phyloP scores from a whole-genome alignment of 306 rosid genomes.

The Malus domestica region ASM211411v1 NC_041796.1:7524501-7525000 shows the following conservation, averaged over 20 bases:
- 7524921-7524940: conserved; percentile 51
- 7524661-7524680: conserved; percentile 54
- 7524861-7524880: too few species aligned
- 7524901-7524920: conserved; percentile 46
- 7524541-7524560: conserved; percentile 50
- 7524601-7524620: conserved; percentile 44
- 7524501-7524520: conserved; percentile 63
- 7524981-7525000: conserved; percentile 40
- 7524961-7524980: conserved; percentile 54
- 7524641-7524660: conserved; percentile 43
- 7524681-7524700: conserved; percentile 28
- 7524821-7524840: conserved; percentile 45
- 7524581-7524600: conserved; percentile 40
- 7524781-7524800: conserved; percentile 51
- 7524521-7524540: neutral
- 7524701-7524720: conserved; percentile 50
- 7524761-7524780: conserved; percentile 43
- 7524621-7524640: conserved; percentile 38
- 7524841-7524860: conserved; percentile 26
- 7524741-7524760: conserved; percentile 37
- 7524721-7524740: conserved; percentile 51
- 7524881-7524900: conserved; percentile 31
- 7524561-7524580: conserved; percentile 47
- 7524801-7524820: conserved; percentile 46
- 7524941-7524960: conserved; percentile 58